phyloP scores from a whole-genome alignment of 192 early-diverging fungal species.

The Coemansia sp. region DNA sequence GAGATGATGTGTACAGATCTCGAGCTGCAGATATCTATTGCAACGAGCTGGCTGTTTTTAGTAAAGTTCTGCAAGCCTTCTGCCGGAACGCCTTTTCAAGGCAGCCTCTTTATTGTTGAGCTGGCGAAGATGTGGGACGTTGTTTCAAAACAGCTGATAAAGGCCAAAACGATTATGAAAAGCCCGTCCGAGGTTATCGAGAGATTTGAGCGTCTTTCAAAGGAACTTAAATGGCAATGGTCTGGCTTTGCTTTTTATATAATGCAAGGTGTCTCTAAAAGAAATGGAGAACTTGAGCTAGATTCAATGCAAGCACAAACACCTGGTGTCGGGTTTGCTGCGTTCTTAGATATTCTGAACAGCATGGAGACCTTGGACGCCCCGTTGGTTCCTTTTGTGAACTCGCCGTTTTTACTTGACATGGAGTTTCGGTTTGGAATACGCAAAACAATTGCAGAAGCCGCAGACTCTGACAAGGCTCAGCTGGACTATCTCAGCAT shows the following conservation, averaged over 20 bases:
- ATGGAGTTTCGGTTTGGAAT: slow-evolving; percentile 75
- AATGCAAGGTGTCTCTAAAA: slow-evolving; percentile 26
- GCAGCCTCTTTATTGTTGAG: slow-evolving; percentile 26
- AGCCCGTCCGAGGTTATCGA: neutral
- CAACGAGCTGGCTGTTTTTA: slow-evolving; percentile 33
- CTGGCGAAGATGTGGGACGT: slow-evolving; percentile 41
- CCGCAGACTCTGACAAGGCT: slow-evolving; percentile 50
- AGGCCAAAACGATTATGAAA: neutral
- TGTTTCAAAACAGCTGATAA: slow-evolving; percentile 20
- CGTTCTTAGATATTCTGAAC: slow-evolving; percentile 65
- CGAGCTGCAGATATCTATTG: slow-evolving; percentile 32
- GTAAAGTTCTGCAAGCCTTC: slow-evolving; percentile 20
- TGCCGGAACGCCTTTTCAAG: slow-evolving; percentile 26
- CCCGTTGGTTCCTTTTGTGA: slow-evolving; percentile 56
- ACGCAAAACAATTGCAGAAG: slow-evolving; percentile 54
- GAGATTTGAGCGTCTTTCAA: slow-evolving; percentile 17
- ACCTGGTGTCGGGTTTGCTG: slow-evolving; percentile 26
- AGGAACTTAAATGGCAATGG: slow-evolving; percentile 54
- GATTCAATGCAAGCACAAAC: neutral
- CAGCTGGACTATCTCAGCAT: slow-evolving; percentile 65
- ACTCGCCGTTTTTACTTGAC: slow-evolving; percentile 85
- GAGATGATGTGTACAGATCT: slow-evolving; percentile 18
- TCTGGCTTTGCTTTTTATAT: slow-evolving; percentile 23
- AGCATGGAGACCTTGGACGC: slow-evolving; percentile 60
- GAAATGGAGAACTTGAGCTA: neutral